Evolutionary conservation across 2,329 filamentous ascomycete genomes (phyloP), one percentile per base, ranked within the genome.

Genomic region (Colletotrichum siamense): DNA sequence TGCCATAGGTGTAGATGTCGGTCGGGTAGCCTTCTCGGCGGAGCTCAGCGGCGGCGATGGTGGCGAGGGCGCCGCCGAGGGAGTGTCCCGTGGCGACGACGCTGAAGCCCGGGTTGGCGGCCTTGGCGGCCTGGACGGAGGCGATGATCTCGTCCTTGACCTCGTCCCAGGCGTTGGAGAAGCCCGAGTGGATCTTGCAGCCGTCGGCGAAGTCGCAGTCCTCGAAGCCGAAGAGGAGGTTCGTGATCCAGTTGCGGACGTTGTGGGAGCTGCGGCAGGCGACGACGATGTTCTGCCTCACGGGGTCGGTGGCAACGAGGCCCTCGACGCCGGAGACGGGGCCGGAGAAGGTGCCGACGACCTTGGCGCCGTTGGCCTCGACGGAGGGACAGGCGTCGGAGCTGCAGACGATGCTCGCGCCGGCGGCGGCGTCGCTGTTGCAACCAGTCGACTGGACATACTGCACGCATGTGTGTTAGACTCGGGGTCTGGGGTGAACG

Each of bases 81-180:
- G 92, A 94, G 86, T 95, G 93, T 44, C 94, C 94, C 0, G 92
- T 92, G n/a, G 89, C 83, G 22, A 93, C 82, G 81, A 94, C 81
- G 62, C 82, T 82, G 85, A 89, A 93, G 64, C 76, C 77, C 1
- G 92, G 91, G 84, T 91, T 84, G 32, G 86, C 82, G 2, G 81
- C 80, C 55, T 81, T 82, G 5, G 91, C 90, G 2, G 82, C 75
- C 24, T 83, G 78, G 26, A 94, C 81, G 69, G 87, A 87, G 2
- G 80, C 78, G 8, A 89, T 78, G 18, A 90, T 87, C 6, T 80
- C 79, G 3, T 73, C 69, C 16, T 86, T 80, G 24, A 93, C 87
- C 77, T 93, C 91, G 13, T 83, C 77, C 91, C 91, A 94, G 57
- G 90, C 88, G n/a, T 82, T 82, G 79, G 85, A 85, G 85, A 94